These are phyloP conservation scores for Huntiella savannae DNA, from an alignment of 2,329 filamentous ascomycete genomes.

Conservation along the genomic window DNA sequence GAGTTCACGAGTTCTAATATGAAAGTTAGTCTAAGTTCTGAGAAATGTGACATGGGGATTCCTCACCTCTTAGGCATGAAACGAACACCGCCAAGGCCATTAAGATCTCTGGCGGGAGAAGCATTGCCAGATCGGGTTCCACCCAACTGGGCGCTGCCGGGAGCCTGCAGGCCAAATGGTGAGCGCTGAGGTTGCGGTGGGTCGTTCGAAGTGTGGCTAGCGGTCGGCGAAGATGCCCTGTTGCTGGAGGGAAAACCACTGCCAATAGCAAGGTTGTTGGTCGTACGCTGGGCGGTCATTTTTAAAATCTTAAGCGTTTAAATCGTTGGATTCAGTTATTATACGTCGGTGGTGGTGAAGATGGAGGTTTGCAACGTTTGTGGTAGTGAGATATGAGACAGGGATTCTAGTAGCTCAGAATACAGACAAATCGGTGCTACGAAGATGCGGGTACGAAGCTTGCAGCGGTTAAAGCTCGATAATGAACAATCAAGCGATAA, in stretches of 20 bases:
- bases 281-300: slow-evolving; percentile 7
- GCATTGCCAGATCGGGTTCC: slow-evolving; percentile 65
- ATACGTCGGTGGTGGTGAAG: no score
- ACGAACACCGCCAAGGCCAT: slow-evolving; percentile 34
- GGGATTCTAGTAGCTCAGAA: slow-evolving; percentile 4
- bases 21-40: not conserved
- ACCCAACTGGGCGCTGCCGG: slow-evolving; percentile 37
- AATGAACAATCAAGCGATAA: slow-evolving; percentile 5
- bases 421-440: slow-evolving; percentile 2
- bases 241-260: slow-evolving; percentile 52
- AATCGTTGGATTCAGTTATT: not conserved
- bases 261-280: slow-evolving; percentile 45
- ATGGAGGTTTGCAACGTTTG: no score
- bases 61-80: slow-evolving; percentile 84
- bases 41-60: not conserved
- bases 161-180: slow-evolving; percentile 50
- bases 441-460: not conserved
- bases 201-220: slow-evolving; percentile 66
- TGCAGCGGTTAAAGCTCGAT: slow-evolving; percentile 1
- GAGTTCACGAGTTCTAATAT: slow-evolving; percentile 61
- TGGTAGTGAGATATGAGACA: not conserved
- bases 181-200: slow-evolving; percentile 44
- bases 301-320: not conserved
- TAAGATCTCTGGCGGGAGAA: slow-evolving; percentile 86
- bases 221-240: slow-evolving; percentile 62